Base-by-base conservation (phyloP, 306 rosid genomes). In the Morella rubra region DNA sequence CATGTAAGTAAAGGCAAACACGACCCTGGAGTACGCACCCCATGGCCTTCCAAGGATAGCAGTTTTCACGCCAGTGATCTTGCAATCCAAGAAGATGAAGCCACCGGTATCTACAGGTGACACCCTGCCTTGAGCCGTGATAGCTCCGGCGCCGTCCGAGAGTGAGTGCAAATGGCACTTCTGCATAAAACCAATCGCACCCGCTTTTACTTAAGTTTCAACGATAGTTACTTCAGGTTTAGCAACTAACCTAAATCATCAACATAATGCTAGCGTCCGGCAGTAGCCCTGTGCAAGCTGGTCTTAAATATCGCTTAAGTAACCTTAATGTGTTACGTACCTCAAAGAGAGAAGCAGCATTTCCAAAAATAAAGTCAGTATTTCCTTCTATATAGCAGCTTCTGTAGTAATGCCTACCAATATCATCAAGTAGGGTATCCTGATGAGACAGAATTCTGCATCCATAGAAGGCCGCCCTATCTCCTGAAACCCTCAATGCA, bases 321-420 rank as follows among this genome's bases (percentile, higher is more conserved):
- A 32, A 32, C 37, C 37, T 27, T 27, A 32, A 32, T 45, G 53
- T 5, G 14, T 10, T 9, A 10, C 14, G 24, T 49, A 84, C 90
- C 86, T 85, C 88, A 22, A 77, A 88, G 1, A 88, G 65, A 40
- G 91, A 88, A 62, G 83, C 85, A 11, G 82, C 91, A 47, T 86
- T 77, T 41, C 91, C 91, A 58, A 87, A 88, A 5, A 88, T 85
- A 78, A 88, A 88, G 60, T 88, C 91, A 7, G 79, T 80, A 3
- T 68, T 89, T 75, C 89, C 91, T 86, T 88, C 78, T 8, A 88
- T 88, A 32, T 83, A 88, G 73, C 91, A 88, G 56, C 72, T 84
- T 20, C 46, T 72, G 50, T 85, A 88, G 67, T 85, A 88, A 69
- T 88, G 91, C 24, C 88, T 82, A 14, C 89, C 90, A 4, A 74